Base-by-base conservation (phyloP, 2,329 filamentous ascomycete species). In the Fusarium subtropicale region DNA sequence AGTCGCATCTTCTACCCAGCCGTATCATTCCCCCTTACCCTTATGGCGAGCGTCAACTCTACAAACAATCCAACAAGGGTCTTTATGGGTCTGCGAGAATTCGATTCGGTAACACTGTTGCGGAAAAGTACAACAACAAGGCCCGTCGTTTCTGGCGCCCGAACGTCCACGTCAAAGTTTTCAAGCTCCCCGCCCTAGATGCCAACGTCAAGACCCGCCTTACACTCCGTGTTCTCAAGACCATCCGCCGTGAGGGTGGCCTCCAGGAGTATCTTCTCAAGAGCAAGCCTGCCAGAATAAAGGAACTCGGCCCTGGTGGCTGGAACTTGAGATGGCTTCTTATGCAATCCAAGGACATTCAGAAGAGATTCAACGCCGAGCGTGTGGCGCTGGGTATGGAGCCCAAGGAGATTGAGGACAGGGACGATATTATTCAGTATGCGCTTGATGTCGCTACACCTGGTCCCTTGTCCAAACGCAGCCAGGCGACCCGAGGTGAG, bases 241-340 rank as follows among this genome's bases (percentile, higher is more conserved):
- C 89, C 36, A 92, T 98, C 76, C 90, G 93, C 77, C 95, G 94
- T 78, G 89, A 91, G 66, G 95, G 95, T 63, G 94, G 96, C 10
- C 85, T 99, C 69, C 96, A 99, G 79, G 90, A 94, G 76, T 99
- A 99, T 81, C 84, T 99, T 46, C 84, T 97, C 42, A 94, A 93
- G 71, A 87, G 89, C 78, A 96, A 93, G 81, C 84, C 91, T 18
- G 86, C 85, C 41, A 87, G 96, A 68, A 86, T 98, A 76, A 92
- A 90, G 82, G 93, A 97, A 80, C 84, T 99, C 60, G 96, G 96
- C 7, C 89, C 95, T 54, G 91, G 91, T 70, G 96, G 96, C 9
- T 99, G 96, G 96, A 88, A 90, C 73, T 82, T 99, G 75, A 85
- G 96, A 69, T 97, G 94, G 92, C 87, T 92, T 66, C 84, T 99